Evolutionary conservation across 129 eudicot genomes (phyloP).

Genomic region (Tagetes erecta): DNA sequence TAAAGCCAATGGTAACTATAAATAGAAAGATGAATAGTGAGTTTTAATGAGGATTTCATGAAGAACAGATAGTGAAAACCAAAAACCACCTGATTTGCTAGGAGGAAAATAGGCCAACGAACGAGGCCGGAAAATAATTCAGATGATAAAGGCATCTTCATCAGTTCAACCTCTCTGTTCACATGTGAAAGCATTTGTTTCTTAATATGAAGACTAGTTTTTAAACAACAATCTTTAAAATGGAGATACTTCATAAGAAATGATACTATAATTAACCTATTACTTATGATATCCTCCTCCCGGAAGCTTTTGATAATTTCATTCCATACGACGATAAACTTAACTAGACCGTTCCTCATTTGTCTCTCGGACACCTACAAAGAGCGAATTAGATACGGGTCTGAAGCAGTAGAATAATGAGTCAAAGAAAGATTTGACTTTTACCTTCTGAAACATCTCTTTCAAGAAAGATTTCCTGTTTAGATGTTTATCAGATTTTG

Average conservation of each 20-base stretch:
- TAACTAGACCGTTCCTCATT: conserved; percentile 63
- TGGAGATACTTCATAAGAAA: conserved; percentile 29
- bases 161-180: conserved; percentile 89
- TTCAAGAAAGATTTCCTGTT: conserved; percentile 50
- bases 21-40: conserved; percentile 2
- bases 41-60: background rate
- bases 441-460: conserved; percentile 59
- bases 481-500: conserved; percentile 43
- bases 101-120: conserved; percentile 93
- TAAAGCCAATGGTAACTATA: conserved; percentile 70
- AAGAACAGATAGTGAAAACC: background rate
- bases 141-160: conserved; percentile 83
- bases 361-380: conserved; percentile 52
- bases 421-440: background rate
- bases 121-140: conserved; percentile 67
- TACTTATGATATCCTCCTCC: conserved; percentile 92
- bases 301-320: conserved; percentile 86
- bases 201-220: conserved; percentile 1
- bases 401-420: conserved; percentile 5
- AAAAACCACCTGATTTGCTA: conserved; percentile 77
- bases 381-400: background rate
- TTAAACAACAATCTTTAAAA: conserved; percentile 9
- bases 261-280: conserved; percentile 52
- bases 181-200: conserved; percentile 21
- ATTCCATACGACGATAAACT: conserved; percentile 87